These are phyloP conservation scores for Orobanche coerulescens DNA, from an alignment of 257 asterid genomes.

Conservation along the genomic window DNA sequence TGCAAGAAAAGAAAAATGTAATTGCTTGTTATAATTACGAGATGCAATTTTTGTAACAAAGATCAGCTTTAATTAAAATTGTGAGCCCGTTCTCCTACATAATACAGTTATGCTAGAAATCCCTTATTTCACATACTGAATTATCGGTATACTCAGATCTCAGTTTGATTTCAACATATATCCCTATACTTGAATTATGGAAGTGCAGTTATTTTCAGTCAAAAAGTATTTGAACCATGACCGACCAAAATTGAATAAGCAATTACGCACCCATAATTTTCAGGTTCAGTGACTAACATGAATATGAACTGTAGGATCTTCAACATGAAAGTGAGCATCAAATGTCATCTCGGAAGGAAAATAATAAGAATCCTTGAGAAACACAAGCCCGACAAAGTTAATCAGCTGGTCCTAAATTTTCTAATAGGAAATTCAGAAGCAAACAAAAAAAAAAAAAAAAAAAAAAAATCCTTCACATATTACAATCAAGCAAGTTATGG, in stretches of 20 bases:
- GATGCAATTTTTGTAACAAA: background rate
- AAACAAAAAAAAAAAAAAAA: too few species aligned
- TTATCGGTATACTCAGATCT: too few species aligned
- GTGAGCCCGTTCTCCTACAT: background rate
- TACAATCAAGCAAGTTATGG: background rate
- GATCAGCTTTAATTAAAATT: background rate
- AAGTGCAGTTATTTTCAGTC: background rate
- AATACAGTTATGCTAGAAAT: background rate
- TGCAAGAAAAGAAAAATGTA: background rate
- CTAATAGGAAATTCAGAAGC: background rate
- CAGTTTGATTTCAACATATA: too few species aligned
- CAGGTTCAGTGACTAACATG: constrained; percentile 15
- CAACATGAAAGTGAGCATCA: background rate
- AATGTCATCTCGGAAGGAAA: background rate
- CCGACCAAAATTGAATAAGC: background rate
- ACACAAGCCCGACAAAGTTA: background rate
- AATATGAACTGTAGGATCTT: constrained; percentile 12
- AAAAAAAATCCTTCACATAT: constrained; percentile 13
- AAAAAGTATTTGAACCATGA: background rate
- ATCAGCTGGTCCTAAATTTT: background rate
- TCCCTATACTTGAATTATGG: background rate
- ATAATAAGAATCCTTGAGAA: background rate
- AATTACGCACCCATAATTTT: constrained; percentile 3
- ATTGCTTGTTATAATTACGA: constrained; percentile 5
- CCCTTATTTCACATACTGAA: background rate